A percentile compares a stretch with the other conserved stretches of the same genome.
phyloP scores from a whole-genome alignment of 768 basidiomycete genomes.

The Mrakia frigida region DNA sequence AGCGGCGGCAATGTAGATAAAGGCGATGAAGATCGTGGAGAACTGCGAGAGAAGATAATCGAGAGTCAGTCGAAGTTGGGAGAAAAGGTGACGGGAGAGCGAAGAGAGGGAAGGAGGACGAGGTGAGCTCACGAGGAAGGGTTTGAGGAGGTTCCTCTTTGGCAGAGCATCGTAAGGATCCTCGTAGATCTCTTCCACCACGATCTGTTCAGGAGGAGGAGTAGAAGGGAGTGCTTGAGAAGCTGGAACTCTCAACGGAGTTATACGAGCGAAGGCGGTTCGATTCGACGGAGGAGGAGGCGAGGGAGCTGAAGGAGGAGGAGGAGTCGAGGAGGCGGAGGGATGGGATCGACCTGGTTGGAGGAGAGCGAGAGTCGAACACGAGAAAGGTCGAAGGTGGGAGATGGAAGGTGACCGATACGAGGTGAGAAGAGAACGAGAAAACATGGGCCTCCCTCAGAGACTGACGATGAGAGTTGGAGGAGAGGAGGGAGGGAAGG shows the following conservation, averaged over 20 bases:
- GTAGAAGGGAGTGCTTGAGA: neutral
- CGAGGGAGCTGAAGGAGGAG: neutral
- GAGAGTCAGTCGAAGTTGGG: neutral
- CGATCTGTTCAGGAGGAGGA: neutral
- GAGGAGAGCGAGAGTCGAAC: neutral
- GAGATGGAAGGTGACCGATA: neutral
- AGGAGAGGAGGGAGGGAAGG: neutral
- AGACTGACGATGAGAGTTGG: neutral
- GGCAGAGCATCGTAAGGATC: slow-evolving; percentile 1
- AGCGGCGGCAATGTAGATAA: slow-evolving; percentile 9
- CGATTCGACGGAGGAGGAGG: neutral
- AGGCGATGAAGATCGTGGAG: neutral
- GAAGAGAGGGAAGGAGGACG: neutral
- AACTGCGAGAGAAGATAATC: neutral
- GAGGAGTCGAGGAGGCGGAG: too few relatives aligned
- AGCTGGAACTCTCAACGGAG: slow-evolving; percentile 7
- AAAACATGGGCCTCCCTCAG: neutral
- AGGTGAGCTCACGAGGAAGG: slow-evolving; percentile 8
- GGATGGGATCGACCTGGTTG: neutral
- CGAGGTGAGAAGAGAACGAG: neutral
- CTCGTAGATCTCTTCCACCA: neutral
- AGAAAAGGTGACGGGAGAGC: neutral
- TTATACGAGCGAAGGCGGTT: slow-evolving; percentile 17
- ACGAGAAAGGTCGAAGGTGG: neutral
- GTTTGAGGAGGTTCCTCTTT: slow-evolving; percentile 7